Percentiles rank a stretch among this genome's conserved stretches.
Evolutionary conservation across 2,329 filamentous ascomycete genomes (phyloP).

Genomic region (Colletotrichum lentis): DNA sequence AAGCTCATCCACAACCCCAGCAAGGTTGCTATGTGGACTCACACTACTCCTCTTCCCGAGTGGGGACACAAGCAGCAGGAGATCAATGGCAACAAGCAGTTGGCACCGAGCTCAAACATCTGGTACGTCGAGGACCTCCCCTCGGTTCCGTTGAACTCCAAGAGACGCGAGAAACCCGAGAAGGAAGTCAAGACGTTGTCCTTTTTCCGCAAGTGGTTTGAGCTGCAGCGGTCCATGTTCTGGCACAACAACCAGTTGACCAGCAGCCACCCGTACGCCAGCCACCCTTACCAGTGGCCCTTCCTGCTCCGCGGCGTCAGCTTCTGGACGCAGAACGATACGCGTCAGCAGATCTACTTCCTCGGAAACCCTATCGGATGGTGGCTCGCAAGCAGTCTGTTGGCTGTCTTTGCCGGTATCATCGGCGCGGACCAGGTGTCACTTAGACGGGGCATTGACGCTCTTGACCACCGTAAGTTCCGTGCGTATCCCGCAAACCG

Average conservation of each 20-base stretch:
- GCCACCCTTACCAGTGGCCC: conserved; percentile 95
- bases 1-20: conserved; percentile 94
- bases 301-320: conserved; percentile 96
- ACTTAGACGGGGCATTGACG: conserved; percentile 89
- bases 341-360: conserved; percentile 97
- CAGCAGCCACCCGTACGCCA: conserved; percentile 95
- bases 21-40: conserved; percentile 99
- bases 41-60: conserved; percentile 91
- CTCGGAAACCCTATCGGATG: conserved; percentile 95
- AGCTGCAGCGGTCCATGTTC: conserved; percentile 98
- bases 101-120: conserved; percentile 86
- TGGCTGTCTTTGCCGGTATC: conserved; percentile 93
- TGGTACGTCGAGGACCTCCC: conserved; percentile 94
- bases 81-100: conserved; percentile 99
- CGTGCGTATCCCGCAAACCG: neutral
- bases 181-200: conserved; percentile 83
- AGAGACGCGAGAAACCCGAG: conserved; percentile 77
- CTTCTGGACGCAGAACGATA: conserved; percentile 98
- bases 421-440: conserved; percentile 93
- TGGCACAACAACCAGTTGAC: conserved; percentile 99
- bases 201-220: conserved; percentile 94
- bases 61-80: conserved; percentile 98
- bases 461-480: conserved; percentile 87
- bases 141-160: conserved; percentile 75
- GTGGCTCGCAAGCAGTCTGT: conserved; percentile 92